phyloP scores from a whole-genome alignment of 2,329 filamentous ascomycete species.

The Exophiala bonariae region DNA sequence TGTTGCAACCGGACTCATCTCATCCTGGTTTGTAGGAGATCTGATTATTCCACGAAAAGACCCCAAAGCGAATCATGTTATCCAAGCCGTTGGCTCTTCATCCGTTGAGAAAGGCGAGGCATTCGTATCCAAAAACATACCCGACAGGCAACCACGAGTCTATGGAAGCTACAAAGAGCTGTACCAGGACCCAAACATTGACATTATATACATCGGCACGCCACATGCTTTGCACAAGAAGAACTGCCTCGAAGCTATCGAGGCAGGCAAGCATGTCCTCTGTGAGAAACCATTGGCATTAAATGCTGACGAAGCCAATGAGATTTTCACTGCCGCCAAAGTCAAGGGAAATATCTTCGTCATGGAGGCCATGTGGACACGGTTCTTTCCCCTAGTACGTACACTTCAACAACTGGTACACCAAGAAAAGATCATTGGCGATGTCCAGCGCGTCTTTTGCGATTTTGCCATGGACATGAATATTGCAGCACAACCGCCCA shows the following conservation, averaged over 20 bases:
- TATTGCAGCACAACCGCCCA: constrained; percentile 10
- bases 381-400: constrained; percentile 81
- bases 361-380: constrained; percentile 75
- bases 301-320: constrained; percentile 72
- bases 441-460: constrained; percentile 56
- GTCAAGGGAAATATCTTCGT: constrained; percentile 73
- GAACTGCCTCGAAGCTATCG: constrained; percentile 77
- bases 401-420: constrained; percentile 57
- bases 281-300: constrained; percentile 92
- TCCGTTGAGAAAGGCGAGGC: constrained; percentile 38
- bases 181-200: constrained; percentile 28
- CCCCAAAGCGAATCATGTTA: constrained; percentile 41
- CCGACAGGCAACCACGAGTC: constrained; percentile 11
- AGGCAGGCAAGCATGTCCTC: constrained; percentile 81
- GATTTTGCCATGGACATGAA: constrained; percentile 42
- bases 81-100: constrained; percentile 46
- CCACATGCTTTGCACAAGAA: constrained; percentile 87
- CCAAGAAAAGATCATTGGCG: constrained; percentile 51
- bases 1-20: constrained; percentile 45
- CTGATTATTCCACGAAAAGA: constrained; percentile 38
- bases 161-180: constrained; percentile 21
- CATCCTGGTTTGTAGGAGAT: constrained; percentile 48
- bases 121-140: constrained; percentile 38
- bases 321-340: constrained; percentile 69
- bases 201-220: constrained; percentile 33